phyloP scores from a whole-genome alignment of 192 early-diverging fungal genomes.

The Coemansia sp. region DNA sequence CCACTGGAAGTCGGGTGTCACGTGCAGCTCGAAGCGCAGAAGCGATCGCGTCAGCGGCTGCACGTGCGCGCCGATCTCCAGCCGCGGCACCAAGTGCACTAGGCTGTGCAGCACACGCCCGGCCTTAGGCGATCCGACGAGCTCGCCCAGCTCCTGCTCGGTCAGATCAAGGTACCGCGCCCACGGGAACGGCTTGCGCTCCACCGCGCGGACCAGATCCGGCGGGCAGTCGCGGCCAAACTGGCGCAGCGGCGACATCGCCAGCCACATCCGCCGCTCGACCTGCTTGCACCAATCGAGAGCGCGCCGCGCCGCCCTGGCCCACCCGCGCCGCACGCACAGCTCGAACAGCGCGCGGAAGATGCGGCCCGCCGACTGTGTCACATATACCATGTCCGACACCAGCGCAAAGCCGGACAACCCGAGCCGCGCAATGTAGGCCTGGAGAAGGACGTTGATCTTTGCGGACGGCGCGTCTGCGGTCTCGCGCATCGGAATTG shows the following conservation, averaged over 20 bases:
- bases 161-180: constrained; percentile 90
- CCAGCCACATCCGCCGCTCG: constrained; percentile 87
- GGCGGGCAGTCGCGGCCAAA: constrained; percentile 66
- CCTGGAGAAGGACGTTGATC: constrained; percentile 90
- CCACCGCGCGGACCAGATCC: constrained; percentile 83
- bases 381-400: constrained; percentile 98
- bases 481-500: constrained; percentile 89
- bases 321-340: constrained; percentile 90
- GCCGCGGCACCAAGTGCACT: constrained; percentile 90
- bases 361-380: constrained; percentile 91
- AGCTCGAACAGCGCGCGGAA: constrained; percentile 97
- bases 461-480: constrained; percentile 91
- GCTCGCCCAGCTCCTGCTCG: constrained; percentile 90
- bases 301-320: constrained; percentile 81
- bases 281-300: constrained; percentile 98
- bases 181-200: constrained; percentile 94
- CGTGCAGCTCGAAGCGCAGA: constrained; percentile 84
- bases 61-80: constrained; percentile 86
- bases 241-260: constrained; percentile 95
- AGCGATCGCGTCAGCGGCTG: constrained; percentile 92
- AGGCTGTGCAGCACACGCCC: constrained; percentile 87
- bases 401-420: constrained; percentile 93
- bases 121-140: constrained; percentile 80
- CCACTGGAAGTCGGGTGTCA: constrained; percentile 94
- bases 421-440: constrained; percentile 92